Evolutionary conservation across 2,329 filamentous ascomycete genomes (phyloP), one percentile per base, ranked within the genome.

Genomic region (Gaeumannomyces tritici): DNA sequence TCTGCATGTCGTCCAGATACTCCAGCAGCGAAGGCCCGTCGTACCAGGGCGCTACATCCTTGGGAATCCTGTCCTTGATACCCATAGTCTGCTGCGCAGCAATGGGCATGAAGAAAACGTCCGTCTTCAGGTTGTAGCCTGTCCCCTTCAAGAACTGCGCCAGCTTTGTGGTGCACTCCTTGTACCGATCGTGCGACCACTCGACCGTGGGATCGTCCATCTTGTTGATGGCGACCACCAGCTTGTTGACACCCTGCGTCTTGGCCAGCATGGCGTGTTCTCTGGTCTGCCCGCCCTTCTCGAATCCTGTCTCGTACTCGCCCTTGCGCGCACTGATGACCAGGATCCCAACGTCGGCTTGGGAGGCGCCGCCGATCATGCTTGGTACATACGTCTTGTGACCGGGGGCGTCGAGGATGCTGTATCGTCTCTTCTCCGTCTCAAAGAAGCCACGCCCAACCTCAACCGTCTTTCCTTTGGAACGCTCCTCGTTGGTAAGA

Each of bases 281-380:
- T 73, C 95, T 86, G 62, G 95, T 99, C 76, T 99, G 95, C 51
- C 95, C 93, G 66, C 95, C 95, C 80, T 91, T 73, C 81, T 99
- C 95, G 74, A 99, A 99, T 60, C 95, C 95, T 42, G 95, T 98
- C 78, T 99, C 95, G 76, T 98, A 99, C 78, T 99, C 95, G 72
- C 95, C 95, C 82, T 97, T 98, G 72, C 95, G 89, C 55, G 95
- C 92, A 61, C 90, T 96, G 71, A 98, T 97, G 73, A 99, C 95
- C 58, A 99, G 83, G 69, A 97, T 91, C 73, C 95, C 95, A 35
- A 99, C 88, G 75, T 96, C 92, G 59, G 92, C 92, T 77, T 96
- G 92, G 15, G 91, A 93, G 35, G 92, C 92, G 73, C 92, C 92
- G 69, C 93, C 93, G 72, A 99, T 96, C 95, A 99, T 99, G 82